phyloP scores from a whole-genome alignment of 306 rosid species.

The Pterocarpus santalinus region DNA sequence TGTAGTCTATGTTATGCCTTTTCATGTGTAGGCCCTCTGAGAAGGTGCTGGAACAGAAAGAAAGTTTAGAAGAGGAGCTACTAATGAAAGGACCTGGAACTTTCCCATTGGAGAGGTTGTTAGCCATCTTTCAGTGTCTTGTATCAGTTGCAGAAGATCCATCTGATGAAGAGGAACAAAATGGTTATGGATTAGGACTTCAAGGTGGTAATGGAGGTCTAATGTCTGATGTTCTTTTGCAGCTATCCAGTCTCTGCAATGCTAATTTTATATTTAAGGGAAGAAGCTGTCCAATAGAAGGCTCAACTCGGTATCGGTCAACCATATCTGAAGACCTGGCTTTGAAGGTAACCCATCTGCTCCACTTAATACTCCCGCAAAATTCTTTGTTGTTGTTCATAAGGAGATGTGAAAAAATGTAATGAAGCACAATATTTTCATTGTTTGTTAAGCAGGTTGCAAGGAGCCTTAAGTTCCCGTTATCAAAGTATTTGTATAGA shows the following conservation, averaged over 20 bases:
- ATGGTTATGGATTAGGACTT: constrained; percentile 53
- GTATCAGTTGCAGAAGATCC: constrained; percentile 75
- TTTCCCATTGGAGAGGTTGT: constrained; percentile 90
- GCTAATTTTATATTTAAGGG: constrained; percentile 87
- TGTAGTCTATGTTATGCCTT: constrained; percentile 38
- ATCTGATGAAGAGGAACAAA: constrained; percentile 66
- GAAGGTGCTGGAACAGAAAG: constrained; percentile 76
- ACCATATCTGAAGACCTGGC: constrained; percentile 81
- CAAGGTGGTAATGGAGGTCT: constrained; percentile 60
- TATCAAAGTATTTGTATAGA: constrained; percentile 86
- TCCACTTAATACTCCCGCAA: background rate
- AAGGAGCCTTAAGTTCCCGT: constrained; percentile 90
- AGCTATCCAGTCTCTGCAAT: constrained; percentile 88
- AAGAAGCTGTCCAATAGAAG: constrained; percentile 89
- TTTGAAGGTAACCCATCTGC: constrained; percentile 63
- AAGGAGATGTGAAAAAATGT: background rate
- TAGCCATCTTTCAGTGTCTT: constrained; percentile 93
- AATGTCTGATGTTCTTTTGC: constrained; percentile 88
- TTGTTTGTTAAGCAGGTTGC: constrained; percentile 76
- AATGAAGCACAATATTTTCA: constrained; percentile 18
- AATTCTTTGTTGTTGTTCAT: background rate
- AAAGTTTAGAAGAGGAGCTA: constrained; percentile 77
- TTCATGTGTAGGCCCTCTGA: constrained; percentile 64
- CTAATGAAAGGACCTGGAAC: constrained; percentile 97
- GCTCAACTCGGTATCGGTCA: constrained; percentile 83